Percentiles rank a stretch among this genome's conserved stretches.
Evolutionary conservation across 2,329 filamentous ascomycete genomes (phyloP).

Genomic region (Hypoxylon sp.): DNA sequence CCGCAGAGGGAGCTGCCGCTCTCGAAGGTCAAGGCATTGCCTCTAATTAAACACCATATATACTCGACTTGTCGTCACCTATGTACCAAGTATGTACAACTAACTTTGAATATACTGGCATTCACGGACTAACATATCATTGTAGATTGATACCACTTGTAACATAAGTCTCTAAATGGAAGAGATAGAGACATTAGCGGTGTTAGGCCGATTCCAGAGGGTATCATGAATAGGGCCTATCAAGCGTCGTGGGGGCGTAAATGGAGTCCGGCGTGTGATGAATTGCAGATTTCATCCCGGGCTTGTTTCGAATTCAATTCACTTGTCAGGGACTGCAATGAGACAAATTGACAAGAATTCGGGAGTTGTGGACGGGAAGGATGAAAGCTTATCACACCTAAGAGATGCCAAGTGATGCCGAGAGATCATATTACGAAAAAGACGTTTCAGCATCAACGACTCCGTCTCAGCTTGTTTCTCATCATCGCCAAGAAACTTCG

Average conservation of each 20-base stretch:
- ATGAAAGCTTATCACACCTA: conserved; percentile 23
- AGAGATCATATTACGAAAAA: conserved; percentile 27
- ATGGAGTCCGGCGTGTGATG: conserved; percentile 19
- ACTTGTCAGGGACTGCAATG: conserved; percentile 5
- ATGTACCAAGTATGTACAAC: conserved; percentile 9
- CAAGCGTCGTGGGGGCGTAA: background rate
- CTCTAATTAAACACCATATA: conserved; percentile 11
- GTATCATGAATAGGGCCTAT: background rate
- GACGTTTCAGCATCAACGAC: conserved; percentile 30
- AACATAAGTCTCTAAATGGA: background rate
- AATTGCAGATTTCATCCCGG: conserved; percentile 4
- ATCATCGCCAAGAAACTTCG: background rate
- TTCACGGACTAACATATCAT: conserved; percentile 17
- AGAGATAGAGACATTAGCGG: conserved; percentile 2
- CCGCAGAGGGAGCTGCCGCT: conserved; percentile 41
- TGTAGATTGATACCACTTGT: conserved; percentile 23
- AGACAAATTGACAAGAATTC: conserved; percentile 7
- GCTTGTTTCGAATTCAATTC: background rate
- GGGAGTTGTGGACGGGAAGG: conserved; percentile 18
- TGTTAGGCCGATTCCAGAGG: background rate
- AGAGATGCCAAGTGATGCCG: conserved; percentile 33
- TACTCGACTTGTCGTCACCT: conserved; percentile 2
- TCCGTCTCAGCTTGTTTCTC: conserved; percentile 31
- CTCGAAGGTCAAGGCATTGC: conserved; percentile 21
- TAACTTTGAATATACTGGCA: background rate